Conservation (phyloP, 2,329 filamentous ascomycete species). For the Cucurbitaria berberidis region DNA sequence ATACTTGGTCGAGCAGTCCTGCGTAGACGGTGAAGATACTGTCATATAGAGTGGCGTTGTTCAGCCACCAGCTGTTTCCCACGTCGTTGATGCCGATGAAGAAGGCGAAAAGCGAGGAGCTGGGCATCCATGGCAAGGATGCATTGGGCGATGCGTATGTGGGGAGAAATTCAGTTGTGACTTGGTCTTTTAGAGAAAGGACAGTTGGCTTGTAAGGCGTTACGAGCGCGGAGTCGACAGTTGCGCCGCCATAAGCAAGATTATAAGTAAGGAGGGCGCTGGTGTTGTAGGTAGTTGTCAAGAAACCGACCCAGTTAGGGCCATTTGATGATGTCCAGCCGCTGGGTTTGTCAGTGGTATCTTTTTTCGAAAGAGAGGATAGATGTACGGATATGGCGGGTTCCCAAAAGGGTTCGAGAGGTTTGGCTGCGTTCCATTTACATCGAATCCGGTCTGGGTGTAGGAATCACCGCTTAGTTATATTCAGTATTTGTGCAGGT, state of each 20-base stretch:
- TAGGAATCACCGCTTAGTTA: slow-evolving; percentile 63
- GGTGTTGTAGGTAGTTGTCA: slow-evolving; percentile 46
- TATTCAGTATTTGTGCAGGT: slow-evolving; percentile 4
- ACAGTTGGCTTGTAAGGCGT: slow-evolving; percentile 58
- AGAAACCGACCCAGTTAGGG: slow-evolving; percentile 63
- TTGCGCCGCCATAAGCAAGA: slow-evolving; percentile 57
- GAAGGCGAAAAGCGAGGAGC: slow-evolving; percentile 57
- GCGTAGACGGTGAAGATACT: slow-evolving; percentile 49
- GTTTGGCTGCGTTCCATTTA: slow-evolving; percentile 59
- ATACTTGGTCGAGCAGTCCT: slow-evolving; percentile 49
- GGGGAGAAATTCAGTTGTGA: slow-evolving; percentile 53
- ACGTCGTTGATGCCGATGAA: slow-evolving; percentile 66
- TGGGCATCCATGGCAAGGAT: slow-evolving; percentile 52
- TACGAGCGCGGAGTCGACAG: slow-evolving; percentile 52
- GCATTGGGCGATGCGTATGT: slow-evolving; percentile 46
- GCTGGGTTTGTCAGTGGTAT: slow-evolving; percentile 12
- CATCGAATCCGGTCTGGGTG: slow-evolving; percentile 65
- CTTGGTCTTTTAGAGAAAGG: slow-evolving; percentile 59
- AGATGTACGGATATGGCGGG: slow-evolving; percentile 56
- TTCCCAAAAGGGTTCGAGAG: slow-evolving; percentile 66
- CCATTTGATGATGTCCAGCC: slow-evolving; percentile 52
- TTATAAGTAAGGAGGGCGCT: slow-evolving; percentile 59
- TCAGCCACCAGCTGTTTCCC: slow-evolving; percentile 55
- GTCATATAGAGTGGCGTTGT: slow-evolving; percentile 44
- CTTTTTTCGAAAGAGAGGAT: not conserved